Conservation (phyloP, 805 yeast genomes). For the Metschnikowia proteae region DNA sequence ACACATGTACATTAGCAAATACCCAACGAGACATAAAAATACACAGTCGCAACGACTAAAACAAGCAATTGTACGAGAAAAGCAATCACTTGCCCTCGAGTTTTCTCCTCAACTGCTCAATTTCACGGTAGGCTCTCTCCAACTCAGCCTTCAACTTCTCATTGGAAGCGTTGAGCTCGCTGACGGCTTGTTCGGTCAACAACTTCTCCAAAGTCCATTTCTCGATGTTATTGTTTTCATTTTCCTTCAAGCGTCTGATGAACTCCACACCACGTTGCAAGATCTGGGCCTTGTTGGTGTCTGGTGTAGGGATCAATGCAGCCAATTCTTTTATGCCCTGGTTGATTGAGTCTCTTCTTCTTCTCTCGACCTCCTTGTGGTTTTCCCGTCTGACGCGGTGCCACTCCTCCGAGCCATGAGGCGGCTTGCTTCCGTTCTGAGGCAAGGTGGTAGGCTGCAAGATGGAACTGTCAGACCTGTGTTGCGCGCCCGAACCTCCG, state of each 20-base stretch:
- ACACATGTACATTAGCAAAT: not conserved
- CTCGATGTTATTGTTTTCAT: conserved; percentile 84
- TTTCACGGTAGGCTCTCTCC: conserved; percentile 88
- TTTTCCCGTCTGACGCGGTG: conserved; percentile 78
- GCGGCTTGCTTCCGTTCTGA: conserved; percentile 43
- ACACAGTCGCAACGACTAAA: not conserved
- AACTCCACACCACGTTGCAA: conserved; percentile 85
- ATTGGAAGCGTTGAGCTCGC: conserved; percentile 79
- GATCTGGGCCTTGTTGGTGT: conserved; percentile 87
- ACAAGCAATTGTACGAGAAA: not conserved
- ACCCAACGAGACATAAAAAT: not conserved
- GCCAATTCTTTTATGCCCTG: conserved; percentile 81
- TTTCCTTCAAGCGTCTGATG: conserved; percentile 83
- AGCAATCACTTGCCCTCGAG: conserved; percentile 19
- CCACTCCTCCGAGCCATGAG: conserved; percentile 81
- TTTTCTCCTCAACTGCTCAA: conserved; percentile 70
- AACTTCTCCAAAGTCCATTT: conserved; percentile 94
- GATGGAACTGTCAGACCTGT: conserved; percentile 17
- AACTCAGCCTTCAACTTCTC: conserved; percentile 85
- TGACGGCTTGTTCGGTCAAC: conserved; percentile 84
- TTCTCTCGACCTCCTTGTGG: conserved; percentile 93
- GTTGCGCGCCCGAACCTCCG: conserved; percentile 16
- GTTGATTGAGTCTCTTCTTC: conserved; percentile 86
- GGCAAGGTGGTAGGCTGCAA: conserved; percentile 37
- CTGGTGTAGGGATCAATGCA: conserved; percentile 73